Conservation (phyloP, 1,139 yeast genomes). For the Debaryomyces sp. region DNA sequence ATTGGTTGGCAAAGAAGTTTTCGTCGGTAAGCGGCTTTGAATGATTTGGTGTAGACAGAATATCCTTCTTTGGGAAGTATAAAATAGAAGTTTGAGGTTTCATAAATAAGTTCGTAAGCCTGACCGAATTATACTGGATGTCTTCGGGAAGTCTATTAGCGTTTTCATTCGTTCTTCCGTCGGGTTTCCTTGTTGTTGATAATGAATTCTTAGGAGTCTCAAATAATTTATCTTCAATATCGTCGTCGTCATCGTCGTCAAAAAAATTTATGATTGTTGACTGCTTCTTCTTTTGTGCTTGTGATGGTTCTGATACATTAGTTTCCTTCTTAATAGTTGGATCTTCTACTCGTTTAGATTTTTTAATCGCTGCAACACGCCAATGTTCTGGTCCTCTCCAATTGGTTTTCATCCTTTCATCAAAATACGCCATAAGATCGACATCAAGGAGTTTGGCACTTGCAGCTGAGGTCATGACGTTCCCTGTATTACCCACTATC, state of each 20-base stretch:
- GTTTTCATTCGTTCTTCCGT: conserved; percentile 31
- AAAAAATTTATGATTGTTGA: conserved; percentile 53
- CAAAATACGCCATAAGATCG: conserved; percentile 80
- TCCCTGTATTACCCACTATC: conserved; percentile 21
- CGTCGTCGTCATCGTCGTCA: conserved; percentile 40
- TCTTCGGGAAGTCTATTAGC: conserved; percentile 70
- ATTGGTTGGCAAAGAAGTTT: conserved; percentile 73
- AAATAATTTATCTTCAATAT: conserved; percentile 52
- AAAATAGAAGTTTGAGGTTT: conserved; percentile 57
- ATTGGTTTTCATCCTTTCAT: conserved; percentile 63
- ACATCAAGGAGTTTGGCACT: conserved; percentile 52
- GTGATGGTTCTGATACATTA: conserved; percentile 10
- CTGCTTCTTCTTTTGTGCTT: conserved; percentile 31
- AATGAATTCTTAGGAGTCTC: conserved; percentile 42
- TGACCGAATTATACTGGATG: conserved; percentile 68
- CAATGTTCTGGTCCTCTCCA: conserved; percentile 97
- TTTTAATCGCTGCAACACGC: conserved; percentile 69
- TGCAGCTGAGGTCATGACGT: conserved; percentile 17
- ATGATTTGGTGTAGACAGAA: conserved; percentile 6
- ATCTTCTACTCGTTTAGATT: conserved; percentile 22
- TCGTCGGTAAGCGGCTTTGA: conserved; percentile 55
- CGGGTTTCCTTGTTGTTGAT: conserved; percentile 31
- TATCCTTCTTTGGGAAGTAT: conserved; percentile 26
- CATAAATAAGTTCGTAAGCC: conserved; percentile 66
- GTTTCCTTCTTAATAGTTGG: conserved; percentile 13